phyloP scores from a whole-genome alignment of 1,284 basidiomycete genomes.

The Ceratobasidium sp. region DNA sequence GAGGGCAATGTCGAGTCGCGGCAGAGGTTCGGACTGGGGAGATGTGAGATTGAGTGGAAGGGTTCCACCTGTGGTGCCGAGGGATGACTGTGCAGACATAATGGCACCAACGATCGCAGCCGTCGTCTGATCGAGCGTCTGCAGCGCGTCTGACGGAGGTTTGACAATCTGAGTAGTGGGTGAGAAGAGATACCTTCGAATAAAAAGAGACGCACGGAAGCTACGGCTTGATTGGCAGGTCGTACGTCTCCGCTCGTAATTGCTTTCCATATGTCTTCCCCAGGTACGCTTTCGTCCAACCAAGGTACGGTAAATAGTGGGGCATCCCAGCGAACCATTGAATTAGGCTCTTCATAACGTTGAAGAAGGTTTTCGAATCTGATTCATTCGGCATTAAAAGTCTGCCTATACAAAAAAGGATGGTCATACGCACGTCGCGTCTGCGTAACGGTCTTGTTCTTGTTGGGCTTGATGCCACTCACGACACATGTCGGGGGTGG shows the following conservation, averaged over 20 bases:
- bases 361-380: slow-evolving; percentile 92
- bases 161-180: slow-evolving; percentile 69
- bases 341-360: slow-evolving; percentile 95
- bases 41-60: slow-evolving; percentile 64
- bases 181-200: slow-evolving; percentile 1
- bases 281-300: slow-evolving; percentile 79
- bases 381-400: slow-evolving; percentile 44
- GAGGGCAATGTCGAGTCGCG: slow-evolving; percentile 65
- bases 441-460: slow-evolving; percentile 69
- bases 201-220: slow-evolving; percentile 69
- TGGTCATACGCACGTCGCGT: slow-evolving; percentile 76
- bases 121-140: slow-evolving; percentile 80
- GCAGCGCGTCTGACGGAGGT: slow-evolving; percentile 86
- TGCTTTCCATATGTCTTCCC: slow-evolving; percentile 85
- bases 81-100: slow-evolving; percentile 69
- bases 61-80: slow-evolving; percentile 66
- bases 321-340: slow-evolving; percentile 97
- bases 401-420: slow-evolving; percentile 6
- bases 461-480: slow-evolving; percentile 78
- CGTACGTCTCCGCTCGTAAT: slow-evolving; percentile 84
- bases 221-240: slow-evolving; percentile 89
- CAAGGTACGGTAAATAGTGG: slow-evolving; percentile 90
- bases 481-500: slow-evolving; percentile 82
- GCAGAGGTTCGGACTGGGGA: slow-evolving; percentile 51
- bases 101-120: slow-evolving; percentile 77